These are phyloP conservation scores for Acarospora socialis DNA, from an alignment of 2,329 filamentous ascomycete species.

Conservation along the genomic window DNA sequence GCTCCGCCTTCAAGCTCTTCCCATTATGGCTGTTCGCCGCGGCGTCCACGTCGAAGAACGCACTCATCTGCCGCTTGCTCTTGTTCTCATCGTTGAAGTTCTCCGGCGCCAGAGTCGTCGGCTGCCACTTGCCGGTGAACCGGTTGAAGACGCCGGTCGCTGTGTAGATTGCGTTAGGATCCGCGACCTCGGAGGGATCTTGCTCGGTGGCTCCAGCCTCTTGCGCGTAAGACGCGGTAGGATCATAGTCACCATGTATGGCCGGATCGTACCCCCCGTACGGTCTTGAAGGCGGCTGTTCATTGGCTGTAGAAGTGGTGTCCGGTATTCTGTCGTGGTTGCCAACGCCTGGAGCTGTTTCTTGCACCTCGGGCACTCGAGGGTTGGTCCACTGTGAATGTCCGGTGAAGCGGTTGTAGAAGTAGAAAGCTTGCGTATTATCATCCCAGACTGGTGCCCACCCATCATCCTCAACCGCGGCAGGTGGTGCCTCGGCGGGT, in stretches of 20 bases:
- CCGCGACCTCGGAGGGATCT: slow-evolving; percentile 21
- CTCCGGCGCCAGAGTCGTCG: slow-evolving; percentile 51
- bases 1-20: slow-evolving; percentile 78
- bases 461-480: slow-evolving; percentile 43
- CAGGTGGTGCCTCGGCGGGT: slow-evolving; percentile 38
- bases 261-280: slow-evolving; percentile 83
- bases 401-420: slow-evolving; percentile 67
- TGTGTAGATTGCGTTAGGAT: slow-evolving; percentile 42
- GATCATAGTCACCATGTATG: slow-evolving; percentile 93
- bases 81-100: slow-evolving; percentile 79
- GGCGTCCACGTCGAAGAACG: slow-evolving; percentile 90
- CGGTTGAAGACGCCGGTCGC: slow-evolving; percentile 74
- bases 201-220: slow-evolving; percentile 28
- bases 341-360: slow-evolving; percentile 18
- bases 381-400: slow-evolving; percentile 78
- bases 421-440: slow-evolving; percentile 57
- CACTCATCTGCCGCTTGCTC: slow-evolving; percentile 73
- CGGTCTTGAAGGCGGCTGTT: slow-evolving; percentile 25
- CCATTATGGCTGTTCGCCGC: slow-evolving; percentile 86
- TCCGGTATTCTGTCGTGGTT: slow-evolving; percentile 17
- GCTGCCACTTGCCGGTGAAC: slow-evolving; percentile 75
- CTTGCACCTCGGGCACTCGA: slow-evolving; percentile 42
- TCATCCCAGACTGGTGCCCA: slow-evolving; percentile 73
- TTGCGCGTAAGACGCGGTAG: slow-evolving; percentile 78
- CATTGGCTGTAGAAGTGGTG: slow-evolving; percentile 16